Evolutionary conservation across 108 stramenopile species (phyloP), one percentile per base, ranked within the genome.

Genomic region (Fragilaria radians): DNA sequence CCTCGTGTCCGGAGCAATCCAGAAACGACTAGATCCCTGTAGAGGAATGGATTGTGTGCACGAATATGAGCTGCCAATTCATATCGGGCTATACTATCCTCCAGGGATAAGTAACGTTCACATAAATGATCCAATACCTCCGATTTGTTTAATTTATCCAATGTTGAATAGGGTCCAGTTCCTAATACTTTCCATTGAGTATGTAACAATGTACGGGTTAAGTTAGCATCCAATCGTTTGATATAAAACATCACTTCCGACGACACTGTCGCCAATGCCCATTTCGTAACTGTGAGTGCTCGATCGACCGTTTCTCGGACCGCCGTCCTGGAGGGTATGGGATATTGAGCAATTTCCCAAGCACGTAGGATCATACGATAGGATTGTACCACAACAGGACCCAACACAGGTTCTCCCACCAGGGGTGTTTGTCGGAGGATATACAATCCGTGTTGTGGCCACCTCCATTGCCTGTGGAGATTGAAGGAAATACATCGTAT

Each of bases 131-230:
- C 74, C 48, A 81, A 62, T 22, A 85, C 78, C 45, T 80, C 79
- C 34, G 46, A 26, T 53, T 78, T 77, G 57, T 61, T 66, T 61
- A 63, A 21, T 36, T 61, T 57, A 36, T 79, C 74, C 11, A 85
- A 59, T 3, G 79, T 72, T 4, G 75, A 70, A 55, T 86, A 86
- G 4, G 79, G 84, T 24, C 84, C 84, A 21, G 49, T 61, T 26
- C 80, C 80, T 9, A 86, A 47, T 5, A 86, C 78, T 48, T 67
- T 66, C 84, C 84, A 86, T 63, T 76, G 79, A 19, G 84, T 81
- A 52, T 79, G 78, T 25, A 66, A 70, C 5, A 86, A 24, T 0
- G 80, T 70, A 14, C 84, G 72, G 0, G 72, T 76, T 32, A 86
- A 68, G 48, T 66, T 77, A 46, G 74, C 77, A 57, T 86, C 84